Evolutionary conservation across 2,329 filamentous ascomycete species (phyloP).

Genomic region (Lasiodiplodia hormozganensis): DNA sequence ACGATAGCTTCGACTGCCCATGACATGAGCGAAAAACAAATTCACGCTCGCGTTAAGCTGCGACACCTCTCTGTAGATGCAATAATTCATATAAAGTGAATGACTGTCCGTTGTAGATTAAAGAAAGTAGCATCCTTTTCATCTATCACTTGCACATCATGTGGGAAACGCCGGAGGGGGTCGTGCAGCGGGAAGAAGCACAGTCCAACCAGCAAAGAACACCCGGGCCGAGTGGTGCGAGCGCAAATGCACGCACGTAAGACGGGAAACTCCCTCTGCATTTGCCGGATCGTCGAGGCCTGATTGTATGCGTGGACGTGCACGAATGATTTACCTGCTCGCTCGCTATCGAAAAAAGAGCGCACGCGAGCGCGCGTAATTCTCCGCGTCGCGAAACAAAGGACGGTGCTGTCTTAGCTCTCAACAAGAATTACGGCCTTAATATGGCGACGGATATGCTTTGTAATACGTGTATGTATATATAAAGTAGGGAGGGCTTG

Average conservation of each 20-base stretch:
- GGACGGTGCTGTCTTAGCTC: neutral
- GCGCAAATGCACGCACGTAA: neutral
- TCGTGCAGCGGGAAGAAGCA: neutral
- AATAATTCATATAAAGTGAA: neutral
- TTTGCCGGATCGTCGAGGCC: neutral
- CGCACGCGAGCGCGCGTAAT: neutral
- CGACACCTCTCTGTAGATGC: neutral
- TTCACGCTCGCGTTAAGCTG: too few species aligned
- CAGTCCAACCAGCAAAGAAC: neutral
- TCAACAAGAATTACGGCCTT: neutral
- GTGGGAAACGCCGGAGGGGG: neutral
- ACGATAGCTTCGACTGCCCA: too few species aligned
- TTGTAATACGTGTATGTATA: neutral
- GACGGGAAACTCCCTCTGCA: neutral
- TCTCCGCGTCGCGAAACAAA: neutral
- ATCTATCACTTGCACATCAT: neutral
- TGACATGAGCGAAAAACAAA: too few species aligned
- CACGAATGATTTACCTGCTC: neutral
- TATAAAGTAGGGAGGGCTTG: neutral
- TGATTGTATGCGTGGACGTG: neutral
- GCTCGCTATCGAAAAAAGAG: neutral
- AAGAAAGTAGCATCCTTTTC: neutral
- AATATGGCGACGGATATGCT: neutral
- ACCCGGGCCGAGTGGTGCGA: neutral
- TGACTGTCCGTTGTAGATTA: neutral